Evolutionary conservation across 129 eudicot genomes (phyloP).

Genomic region (Arctium lappa): DNA sequence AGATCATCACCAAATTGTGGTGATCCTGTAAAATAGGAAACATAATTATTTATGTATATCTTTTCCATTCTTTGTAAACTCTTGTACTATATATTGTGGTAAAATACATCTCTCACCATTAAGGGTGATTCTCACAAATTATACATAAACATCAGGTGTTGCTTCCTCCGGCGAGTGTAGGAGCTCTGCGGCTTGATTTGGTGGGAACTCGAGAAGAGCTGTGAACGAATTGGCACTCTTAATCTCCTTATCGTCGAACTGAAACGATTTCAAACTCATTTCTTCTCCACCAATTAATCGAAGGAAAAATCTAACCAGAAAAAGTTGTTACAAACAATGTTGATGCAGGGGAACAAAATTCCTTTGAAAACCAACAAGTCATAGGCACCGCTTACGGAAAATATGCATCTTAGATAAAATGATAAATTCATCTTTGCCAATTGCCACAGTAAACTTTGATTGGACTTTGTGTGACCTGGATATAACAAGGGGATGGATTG

Average conservation of each 20-base stretch:
- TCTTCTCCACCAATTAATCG: neutral
- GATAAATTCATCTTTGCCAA: too few species aligned
- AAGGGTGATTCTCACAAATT: too few species aligned
- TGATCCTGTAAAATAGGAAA: too few species aligned
- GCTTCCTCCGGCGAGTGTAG: slow-evolving; percentile 48
- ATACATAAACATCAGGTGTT: neutral
- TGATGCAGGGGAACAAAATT: neutral
- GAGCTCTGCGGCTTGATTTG: slow-evolving; percentile 77
- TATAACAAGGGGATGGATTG: too few species aligned
- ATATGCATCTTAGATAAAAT: too few species aligned
- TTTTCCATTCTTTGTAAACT: too few species aligned
- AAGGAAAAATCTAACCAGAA: neutral
- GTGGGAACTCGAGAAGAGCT: slow-evolving; percentile 66
- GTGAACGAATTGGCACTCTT: neutral
- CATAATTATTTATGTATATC: too few species aligned
- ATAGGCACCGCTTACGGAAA: neutral
- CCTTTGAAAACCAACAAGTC: neutral
- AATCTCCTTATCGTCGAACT: neutral
- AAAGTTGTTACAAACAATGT: neutral
- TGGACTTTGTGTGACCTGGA: too few species aligned
- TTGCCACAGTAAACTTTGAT: too few species aligned
- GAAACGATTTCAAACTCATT: slow-evolving; percentile 1
- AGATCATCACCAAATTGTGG: too few species aligned
- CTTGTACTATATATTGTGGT: too few species aligned
- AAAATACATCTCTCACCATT: too few species aligned